Evolutionary conservation across 345 rosid species (phyloP).

Genomic region (Eucalyptus tenuipes): DNA sequence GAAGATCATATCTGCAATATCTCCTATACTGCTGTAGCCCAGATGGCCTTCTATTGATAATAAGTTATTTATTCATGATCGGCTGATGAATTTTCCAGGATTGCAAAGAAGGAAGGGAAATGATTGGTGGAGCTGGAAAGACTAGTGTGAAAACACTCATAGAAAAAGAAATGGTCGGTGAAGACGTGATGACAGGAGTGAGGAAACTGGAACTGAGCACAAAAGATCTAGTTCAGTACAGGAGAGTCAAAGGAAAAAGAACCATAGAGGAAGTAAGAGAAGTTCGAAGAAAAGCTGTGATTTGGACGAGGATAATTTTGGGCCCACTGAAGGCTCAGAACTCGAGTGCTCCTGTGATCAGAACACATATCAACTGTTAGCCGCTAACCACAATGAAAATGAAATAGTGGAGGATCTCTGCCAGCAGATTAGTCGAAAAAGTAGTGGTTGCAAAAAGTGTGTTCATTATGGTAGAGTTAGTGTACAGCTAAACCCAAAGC

Average conservation of each 20-base stretch:
- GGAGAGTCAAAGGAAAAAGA: slow-evolving; percentile 32
- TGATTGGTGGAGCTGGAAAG: slow-evolving; percentile 33
- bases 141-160: slow-evolving; percentile 75
- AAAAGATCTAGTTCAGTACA: slow-evolving; percentile 23
- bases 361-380: slow-evolving; percentile 13
- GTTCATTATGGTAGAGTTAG: slow-evolving; percentile 5
- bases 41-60: not conserved
- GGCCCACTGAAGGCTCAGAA: slow-evolving; percentile 17
- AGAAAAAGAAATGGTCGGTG: slow-evolving; percentile 67
- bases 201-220: slow-evolving; percentile 12
- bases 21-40: not conserved
- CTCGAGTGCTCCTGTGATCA: slow-evolving; percentile 11
- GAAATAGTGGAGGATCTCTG: slow-evolving; percentile 55
- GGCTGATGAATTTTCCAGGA: not conserved
- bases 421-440: slow-evolving; percentile 32
- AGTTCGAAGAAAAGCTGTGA: slow-evolving; percentile 40
- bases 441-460: slow-evolving; percentile 21
- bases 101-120: not conserved
- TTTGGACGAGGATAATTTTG: slow-evolving; percentile 12
- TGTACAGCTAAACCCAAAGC: slow-evolving; percentile 1
- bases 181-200: slow-evolving; percentile 17
- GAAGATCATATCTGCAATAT: not conserved
- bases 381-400: slow-evolving; percentile 32
- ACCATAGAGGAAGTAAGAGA: slow-evolving; percentile 34
- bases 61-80: not conserved